These are phyloP conservation scores for Cystofilobasidium ferigula DNA, from an alignment of 768 basidiomycete genomes.

Conservation along the genomic window DNA sequence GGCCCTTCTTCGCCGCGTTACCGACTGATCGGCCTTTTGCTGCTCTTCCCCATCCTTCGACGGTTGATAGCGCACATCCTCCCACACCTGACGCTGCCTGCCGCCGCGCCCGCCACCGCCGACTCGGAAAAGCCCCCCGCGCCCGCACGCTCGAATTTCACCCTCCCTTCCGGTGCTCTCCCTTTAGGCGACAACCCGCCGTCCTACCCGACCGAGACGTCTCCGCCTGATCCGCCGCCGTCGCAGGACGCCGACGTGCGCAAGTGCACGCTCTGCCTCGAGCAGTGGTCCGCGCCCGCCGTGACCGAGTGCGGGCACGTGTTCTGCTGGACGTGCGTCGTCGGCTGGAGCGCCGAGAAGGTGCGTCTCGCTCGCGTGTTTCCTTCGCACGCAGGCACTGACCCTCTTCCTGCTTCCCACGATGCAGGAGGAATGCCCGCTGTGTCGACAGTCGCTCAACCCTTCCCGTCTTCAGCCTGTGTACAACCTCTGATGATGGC, in stretches of 20 bases:
- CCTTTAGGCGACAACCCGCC: not conserved
- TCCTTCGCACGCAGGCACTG: not conserved
- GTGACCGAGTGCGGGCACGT: constrained; percentile 81
- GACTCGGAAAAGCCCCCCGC: constrained; percentile 41
- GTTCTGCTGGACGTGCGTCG: constrained; percentile 82
- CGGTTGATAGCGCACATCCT: not conserved
- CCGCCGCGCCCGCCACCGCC: constrained; percentile 32
- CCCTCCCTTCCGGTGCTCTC: constrained; percentile 41
- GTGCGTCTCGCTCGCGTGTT: constrained; percentile 37
- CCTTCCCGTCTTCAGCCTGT: not conserved
- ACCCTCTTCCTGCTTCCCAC: not conserved
- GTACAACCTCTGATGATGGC: not conserved
- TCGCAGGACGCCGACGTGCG: not conserved
- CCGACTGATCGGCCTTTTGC: constrained; percentile 67
- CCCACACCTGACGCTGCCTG: not conserved
- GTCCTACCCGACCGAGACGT: not conserved
- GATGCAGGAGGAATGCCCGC: not conserved
- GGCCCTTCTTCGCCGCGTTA: constrained; percentile 69
- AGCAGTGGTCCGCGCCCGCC: constrained; percentile 68
- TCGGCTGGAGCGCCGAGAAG: constrained; percentile 82
- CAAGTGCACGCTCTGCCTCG: constrained; percentile 68
- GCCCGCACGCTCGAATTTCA: constrained; percentile 47
- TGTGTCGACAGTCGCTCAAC: not conserved
- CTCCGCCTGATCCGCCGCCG: too few species aligned
- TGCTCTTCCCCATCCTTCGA: constrained; percentile 34